A percentile compares a stretch with the other conserved stretches of the same genome.
These are phyloP conservation scores for Scytalidium lignicola DNA, from an alignment of 2,329 filamentous ascomycete species.

Conservation along the genomic window DNA sequence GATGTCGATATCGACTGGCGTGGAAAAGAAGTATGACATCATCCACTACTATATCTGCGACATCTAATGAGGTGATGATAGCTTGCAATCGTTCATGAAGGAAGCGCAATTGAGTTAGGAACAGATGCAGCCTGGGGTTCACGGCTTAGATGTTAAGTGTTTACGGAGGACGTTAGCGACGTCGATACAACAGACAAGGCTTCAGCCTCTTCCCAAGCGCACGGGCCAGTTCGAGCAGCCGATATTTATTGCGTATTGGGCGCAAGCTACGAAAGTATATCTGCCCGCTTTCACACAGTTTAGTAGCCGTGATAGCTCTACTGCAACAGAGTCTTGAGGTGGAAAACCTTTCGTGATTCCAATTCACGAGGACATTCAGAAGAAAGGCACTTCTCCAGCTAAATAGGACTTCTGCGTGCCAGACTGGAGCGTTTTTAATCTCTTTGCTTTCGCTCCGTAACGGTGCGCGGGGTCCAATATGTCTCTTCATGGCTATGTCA, in stretches of 20 bases:
- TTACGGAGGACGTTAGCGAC: not conserved
- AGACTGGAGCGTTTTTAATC: not conserved
- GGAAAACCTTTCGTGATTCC: not conserved
- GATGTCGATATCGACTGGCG: conserved; percentile 97
- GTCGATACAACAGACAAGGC: conserved; percentile 6
- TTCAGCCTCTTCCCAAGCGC: conserved; percentile 12
- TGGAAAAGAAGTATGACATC: conserved; percentile 98
- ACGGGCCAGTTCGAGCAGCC: not conserved
- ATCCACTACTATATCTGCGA: not conserved
- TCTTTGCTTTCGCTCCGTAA: not conserved
- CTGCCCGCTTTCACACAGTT: conserved; percentile 10
- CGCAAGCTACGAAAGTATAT: not conserved
- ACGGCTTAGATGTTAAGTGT: not conserved
- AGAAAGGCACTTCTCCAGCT: not conserved
- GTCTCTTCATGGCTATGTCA: conserved; percentile 31
- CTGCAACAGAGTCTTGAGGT: not conserved
- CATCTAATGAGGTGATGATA: not conserved
- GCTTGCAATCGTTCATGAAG: not conserved
- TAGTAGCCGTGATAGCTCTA: not conserved
- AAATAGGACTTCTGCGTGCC: not conserved
- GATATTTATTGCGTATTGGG: not conserved
- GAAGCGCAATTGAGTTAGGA: not conserved
- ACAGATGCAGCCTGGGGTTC: not conserved
- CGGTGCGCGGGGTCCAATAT: not conserved
- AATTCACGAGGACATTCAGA: not conserved